Evolutionary conservation across 495 filamentous ascomycete genomes (phyloP).

Genomic region (Cercophora newfieldiana): DNA sequence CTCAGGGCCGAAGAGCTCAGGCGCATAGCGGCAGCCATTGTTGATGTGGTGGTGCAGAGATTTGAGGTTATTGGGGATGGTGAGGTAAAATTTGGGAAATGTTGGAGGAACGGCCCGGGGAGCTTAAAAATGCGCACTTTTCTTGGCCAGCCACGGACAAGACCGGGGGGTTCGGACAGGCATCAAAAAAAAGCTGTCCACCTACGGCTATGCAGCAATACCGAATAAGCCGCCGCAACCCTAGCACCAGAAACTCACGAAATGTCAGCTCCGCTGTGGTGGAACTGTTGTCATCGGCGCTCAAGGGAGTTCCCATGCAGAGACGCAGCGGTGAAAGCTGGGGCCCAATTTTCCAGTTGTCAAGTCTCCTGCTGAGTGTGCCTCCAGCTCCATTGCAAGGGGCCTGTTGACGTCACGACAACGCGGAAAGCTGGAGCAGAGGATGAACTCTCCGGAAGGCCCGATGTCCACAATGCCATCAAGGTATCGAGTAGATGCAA

Average conservation of each 20-base stretch:
- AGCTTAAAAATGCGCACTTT: constrained; percentile 26
- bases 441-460: not conserved
- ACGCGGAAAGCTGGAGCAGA: not conserved
- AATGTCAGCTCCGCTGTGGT: not conserved
- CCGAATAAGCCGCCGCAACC: not conserved
- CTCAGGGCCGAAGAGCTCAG: constrained; percentile 74
- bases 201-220: constrained; percentile 1
- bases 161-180: constrained; percentile 20
- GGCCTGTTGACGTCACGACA: constrained; percentile 10
- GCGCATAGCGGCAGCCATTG: constrained; percentile 79
- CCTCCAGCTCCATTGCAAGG: not conserved
- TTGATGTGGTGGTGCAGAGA: constrained; percentile 29
- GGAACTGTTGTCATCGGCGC: not conserved
- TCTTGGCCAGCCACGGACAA: constrained; percentile 9
- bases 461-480: not conserved
- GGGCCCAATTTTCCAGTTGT: not conserved
- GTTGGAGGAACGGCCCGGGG: constrained; percentile 7
- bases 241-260: not conserved
- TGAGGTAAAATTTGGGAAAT: constrained; percentile 25
- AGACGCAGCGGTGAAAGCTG: not conserved
- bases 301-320: not conserved
- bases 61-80: constrained; percentile 25
- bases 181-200: not conserved
- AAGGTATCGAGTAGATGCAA: not conserved
- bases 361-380: not conserved